Percentiles rank a stretch among this genome's conserved stretches.
Evolutionary conservation across 2,329 filamentous ascomycete species (phyloP).

Genomic region (Cercospora sp.): DNA sequence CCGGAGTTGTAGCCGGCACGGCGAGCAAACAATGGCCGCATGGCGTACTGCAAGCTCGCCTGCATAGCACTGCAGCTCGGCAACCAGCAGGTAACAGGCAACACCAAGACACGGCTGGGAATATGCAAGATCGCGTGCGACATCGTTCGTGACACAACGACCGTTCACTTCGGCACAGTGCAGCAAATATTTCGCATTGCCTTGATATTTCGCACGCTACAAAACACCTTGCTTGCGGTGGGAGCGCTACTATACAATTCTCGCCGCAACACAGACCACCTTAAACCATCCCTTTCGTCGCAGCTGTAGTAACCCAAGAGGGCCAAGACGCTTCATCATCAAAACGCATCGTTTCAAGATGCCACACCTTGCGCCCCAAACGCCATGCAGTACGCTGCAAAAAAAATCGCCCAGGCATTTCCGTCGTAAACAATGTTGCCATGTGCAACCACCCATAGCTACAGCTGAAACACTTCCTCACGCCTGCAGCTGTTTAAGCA

Average conservation of each 20-base stretch:
- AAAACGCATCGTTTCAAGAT: constrained; percentile 4
- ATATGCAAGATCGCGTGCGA: constrained; percentile 1
- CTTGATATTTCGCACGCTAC: background rate
- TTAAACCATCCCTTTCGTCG: background rate
- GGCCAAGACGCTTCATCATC: background rate
- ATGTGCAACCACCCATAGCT: background rate
- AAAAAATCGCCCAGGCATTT: background rate
- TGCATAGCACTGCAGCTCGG: constrained; percentile 8
- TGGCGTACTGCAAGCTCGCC: background rate
- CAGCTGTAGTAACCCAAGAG: background rate
- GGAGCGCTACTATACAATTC: background rate
- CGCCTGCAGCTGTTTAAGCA: constrained; percentile 5
- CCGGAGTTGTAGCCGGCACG: background rate
- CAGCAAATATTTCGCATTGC: background rate
- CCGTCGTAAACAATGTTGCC: background rate
- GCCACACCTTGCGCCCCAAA: background rate
- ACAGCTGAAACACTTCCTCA: constrained; percentile 9
- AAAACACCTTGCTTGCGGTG: background rate
- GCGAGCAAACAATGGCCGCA: background rate
- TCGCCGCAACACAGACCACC: background rate
- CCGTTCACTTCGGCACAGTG: background rate
- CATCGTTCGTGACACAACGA: background rate
- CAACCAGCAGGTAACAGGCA: background rate
- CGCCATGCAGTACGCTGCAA: background rate
- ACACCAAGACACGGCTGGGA: background rate